Base-by-base conservation (phyloP, 352 stramenopile genomes). In the Globisporangium paroecandrum region DNA sequence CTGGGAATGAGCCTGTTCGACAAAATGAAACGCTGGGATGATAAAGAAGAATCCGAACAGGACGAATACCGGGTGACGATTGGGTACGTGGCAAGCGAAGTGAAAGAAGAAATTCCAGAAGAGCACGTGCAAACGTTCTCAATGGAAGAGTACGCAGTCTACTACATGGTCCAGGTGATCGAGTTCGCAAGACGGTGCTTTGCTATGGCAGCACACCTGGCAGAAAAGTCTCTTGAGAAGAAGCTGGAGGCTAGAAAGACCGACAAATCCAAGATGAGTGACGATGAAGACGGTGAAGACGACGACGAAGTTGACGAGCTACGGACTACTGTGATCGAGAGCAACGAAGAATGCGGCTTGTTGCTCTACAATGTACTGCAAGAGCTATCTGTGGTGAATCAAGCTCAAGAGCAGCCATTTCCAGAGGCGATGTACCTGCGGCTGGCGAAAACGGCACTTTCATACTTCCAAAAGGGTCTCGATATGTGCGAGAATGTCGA, bases 311-410 rank as follows among this genome's bases (percentile, higher is more conserved):
- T 83, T 13, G 67, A 81, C 7, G 69, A 77, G 10, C 20, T 84
- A 10, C 69, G 71, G 9, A 73, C 62, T 41, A 81, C 65, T 18
- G 65, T 83, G 10, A 72, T 91, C 5, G 83, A 90, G 65, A 87
- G 82, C 62, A 79, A 83, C 55, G 87, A 95, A 75, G 85, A 95
- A 58, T 78, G 78, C n/a, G 85, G 85, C 0, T 56, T 93, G 38
- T 34, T 95, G 38, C 46, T 93, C n/a, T 95, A 86, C 72, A 90
- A 83, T 29, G 66, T 91, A 4, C 55, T 93, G 4, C 82, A 91
- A 68, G 86, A 92, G 71, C 73, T 89, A 20, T 78, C 80, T 0
- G 49, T 81, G 49, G 67, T 90, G 62, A 83, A 82, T 27, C 77
- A 83, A 47, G 57, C 59, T 25, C 76, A 68, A 5, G 43, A 62